Evolutionary conservation across 495 filamentous ascomycete genomes (phyloP), one percentile per base, ranked within the genome.

Genomic region (Penicillium ochrochloron): DNA sequence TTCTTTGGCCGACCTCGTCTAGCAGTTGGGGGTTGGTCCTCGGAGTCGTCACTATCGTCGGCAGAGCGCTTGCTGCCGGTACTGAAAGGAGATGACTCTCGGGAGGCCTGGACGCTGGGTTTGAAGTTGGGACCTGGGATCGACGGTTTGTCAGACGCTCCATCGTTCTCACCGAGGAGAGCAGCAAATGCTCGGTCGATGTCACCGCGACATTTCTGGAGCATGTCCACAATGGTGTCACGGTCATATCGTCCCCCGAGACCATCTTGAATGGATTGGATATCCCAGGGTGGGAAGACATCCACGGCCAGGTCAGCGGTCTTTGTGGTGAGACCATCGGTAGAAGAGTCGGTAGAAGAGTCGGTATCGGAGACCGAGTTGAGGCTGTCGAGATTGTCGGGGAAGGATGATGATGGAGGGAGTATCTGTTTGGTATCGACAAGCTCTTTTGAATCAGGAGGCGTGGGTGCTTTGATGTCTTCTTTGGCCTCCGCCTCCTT

Each of bases 161-260:
- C 70, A 29, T 74, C 76, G 23, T 84, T 78, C 11, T 80, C 77
- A 17, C 85, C 85, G 5, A 90, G 69, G 12, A 92, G 71, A 58
- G 82, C 84, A 12, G 80, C 80, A 46, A 90, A 87, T 15, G 88
- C 84, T 17, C 76, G 70, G 67, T 89, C 80, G 35, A 90, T 77
- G 70, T 88, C 83, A 29, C 89, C 87, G 41, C 84, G 84, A 48
- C 80, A 84, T 62, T 86, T 79, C 62, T 89, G 80, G 25, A 91
- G 77, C 60, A 83, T 82, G 62, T 85, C 82, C 17, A 83, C 77
- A 56, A 90, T 86, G 23, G 82, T 79, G 7, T 71, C 78, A 15
- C 82, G 80, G 64, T 86, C 82, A 25, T 80, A 82, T 31, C 82
- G 78, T 60, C 83, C 83, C 15, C 87, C 86, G 25, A 90, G 76